Evolutionary conservation across 805 yeast genomes (phyloP), one percentile per base, ranked within the genome.

Genomic region (Yamadazyma akitaensis): DNA sequence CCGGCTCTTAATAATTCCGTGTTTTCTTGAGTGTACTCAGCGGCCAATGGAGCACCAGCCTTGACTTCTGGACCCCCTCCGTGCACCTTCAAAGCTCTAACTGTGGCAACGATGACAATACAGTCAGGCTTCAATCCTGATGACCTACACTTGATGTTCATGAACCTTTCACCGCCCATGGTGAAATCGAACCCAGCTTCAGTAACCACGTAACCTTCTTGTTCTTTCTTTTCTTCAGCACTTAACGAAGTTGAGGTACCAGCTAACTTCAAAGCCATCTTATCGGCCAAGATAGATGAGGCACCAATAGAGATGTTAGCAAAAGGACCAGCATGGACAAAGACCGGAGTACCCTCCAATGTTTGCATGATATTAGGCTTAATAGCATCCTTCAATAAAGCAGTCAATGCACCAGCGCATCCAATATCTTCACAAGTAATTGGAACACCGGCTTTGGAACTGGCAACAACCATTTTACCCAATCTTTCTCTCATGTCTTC

Each of bases 121-220:
- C 80, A 82, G 63, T 86, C 88, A 16, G 95, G 95, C 26, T 73
- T 74, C 51, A 85, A 72, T 8, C 92, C 94, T n/a, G 88, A 81
- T 9, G 90, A 77, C 62, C 94, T 78, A 64, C 91, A 84, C 66
- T 86, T 86, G 70, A 86, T 86, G 67, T 86, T 85, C 65, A 84
- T 74, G 67, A 86, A 86, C 68, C 95, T 75, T 72, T 86, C 95
- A 65, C 95, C 95, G 62, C 95, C 95, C 95, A 86, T 86, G 43
- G 94, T 86, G 75, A 86, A 86, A 67, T 86, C 95, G 69, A 86
- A 86, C 51, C 95, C 95, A 16, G 95, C 95, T 66, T 86, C 95
- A 40, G 95, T 86, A 44, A 86, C 85, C 51, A 86, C 95, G 57
- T 79, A 86, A 51, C 95, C 94, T 55, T 77, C 77, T 58, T 77